These are phyloP conservation scores for Zygosaccharomyces pseudobailii DNA, from an alignment of 1,139 yeast species.

Conservation along the genomic window DNA sequence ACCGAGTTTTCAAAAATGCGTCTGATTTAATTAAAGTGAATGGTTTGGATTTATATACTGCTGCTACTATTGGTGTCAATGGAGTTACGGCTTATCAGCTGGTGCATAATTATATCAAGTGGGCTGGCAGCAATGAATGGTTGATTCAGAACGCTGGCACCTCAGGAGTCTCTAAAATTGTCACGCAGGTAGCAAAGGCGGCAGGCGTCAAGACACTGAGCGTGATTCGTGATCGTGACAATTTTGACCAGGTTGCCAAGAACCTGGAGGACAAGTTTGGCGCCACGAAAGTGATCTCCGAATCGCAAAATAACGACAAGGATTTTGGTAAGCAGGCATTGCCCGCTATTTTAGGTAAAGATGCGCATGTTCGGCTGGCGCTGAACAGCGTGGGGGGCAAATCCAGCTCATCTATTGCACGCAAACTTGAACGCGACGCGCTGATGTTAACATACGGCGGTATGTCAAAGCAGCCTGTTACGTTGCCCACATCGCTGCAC, in stretches of 20 bases:
- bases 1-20: conserved; percentile 51
- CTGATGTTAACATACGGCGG: conserved; percentile 92
- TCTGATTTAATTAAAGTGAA: conserved; percentile 50
- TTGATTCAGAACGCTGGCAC: conserved; percentile 95
- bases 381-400: conserved; percentile 93
- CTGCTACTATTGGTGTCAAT: conserved; percentile 86
- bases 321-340: conserved; percentile 59
- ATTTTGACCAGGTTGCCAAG: conserved; percentile 50
- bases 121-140: conserved; percentile 70
- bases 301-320: conserved; percentile 68
- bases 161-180: conserved; percentile 93
- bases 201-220: conserved; percentile 80
- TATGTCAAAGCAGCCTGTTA: conserved; percentile 93
- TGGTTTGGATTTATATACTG: conserved; percentile 44
- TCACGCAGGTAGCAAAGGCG: conserved; percentile 76
- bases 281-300: conserved; percentile 88
- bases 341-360: conserved; percentile 53
- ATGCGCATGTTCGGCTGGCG: conserved; percentile 57
- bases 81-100: conserved; percentile 91
- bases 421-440: conserved; percentile 70
- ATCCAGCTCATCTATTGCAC: conserved; percentile 71
- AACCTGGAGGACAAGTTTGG: conserved; percentile 63
- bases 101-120: conserved; percentile 65
- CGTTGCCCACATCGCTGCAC: conserved; percentile 79
- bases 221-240: conserved; percentile 80